Base-by-base conservation (phyloP, 331 rosid genomes). In the Rosa hybrid region DNA sequence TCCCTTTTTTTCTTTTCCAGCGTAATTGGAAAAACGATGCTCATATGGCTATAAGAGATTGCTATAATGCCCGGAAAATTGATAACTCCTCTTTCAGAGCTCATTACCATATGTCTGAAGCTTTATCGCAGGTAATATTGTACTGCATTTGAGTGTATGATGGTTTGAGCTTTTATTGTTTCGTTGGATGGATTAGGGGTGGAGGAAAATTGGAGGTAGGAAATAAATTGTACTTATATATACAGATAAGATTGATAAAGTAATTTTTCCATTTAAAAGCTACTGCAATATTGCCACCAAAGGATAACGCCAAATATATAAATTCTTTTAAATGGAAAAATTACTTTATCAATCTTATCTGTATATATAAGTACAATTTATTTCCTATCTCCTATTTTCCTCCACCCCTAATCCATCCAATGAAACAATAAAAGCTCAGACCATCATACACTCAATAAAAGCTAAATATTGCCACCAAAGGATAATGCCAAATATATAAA, bases 21-120 rank as follows among this genome's bases (percentile, higher is more conserved):
- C 89, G 99, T 84, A 90, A 92, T 84, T 96, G 99, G 99, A 96
- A 93, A 92, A 93, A 90, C 30, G 99, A 96, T 89, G 94, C 89
- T 79, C 87, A 90, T 79, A 93, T 96, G 97, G 97, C 97, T 39
- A 75, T 93, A 85, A 88, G 97, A 84, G 98, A 96, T 79, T 93
- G 97, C 84, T 86, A 88, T 80, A 83, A 86, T 90, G 97, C 99
- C 63, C 87, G 90, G 83, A 86, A 81, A 86, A 83, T 93, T 0
- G 83, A 89, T 84, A 78, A 79, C 77, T 87, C 94, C 78, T 86
- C 93, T 53, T 89, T 86, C 77, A 87, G 78, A 86, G 91, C 92
- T 60, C 94, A 80, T 81, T 84, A 83, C 86, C 69, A 79, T 75
- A 94, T 91, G 92, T 93, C 98, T 54, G 92, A 91, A 84, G 98